Base-by-base conservation (phyloP, 2,329 filamentous ascomycete genomes). In the Phialophora verrucosa region DNA sequence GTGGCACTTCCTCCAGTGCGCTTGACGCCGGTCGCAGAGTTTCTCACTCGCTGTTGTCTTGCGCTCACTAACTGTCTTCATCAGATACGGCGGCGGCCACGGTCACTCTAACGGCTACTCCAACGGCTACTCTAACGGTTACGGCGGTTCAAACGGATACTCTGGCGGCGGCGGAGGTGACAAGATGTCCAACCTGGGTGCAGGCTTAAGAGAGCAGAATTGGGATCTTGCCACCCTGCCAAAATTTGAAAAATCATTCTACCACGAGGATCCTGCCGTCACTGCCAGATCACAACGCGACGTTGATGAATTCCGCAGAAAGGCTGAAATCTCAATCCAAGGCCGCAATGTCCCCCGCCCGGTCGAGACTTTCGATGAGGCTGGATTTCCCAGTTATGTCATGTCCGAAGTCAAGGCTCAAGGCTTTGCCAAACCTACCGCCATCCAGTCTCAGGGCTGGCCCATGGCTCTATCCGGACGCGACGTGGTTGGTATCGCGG, bases 181-280 rank as follows among this genome's bases (percentile, higher is more conserved):
- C 82, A 89, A 91, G 75, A 99, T 99, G 95, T 91, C 89, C 73
- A 90, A 90, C 79, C 91, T 99, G 70, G 95, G 95, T 74, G 86
- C 92, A 70, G 89, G 90, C 74, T 84, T 99, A 72, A 94, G 96
- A 83, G 88, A 90, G 76, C 95, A 97, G 77, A 85, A 88, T 70
- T 99, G 91, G 91, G 95, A 99, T 78, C 75, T 95, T 62, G 84
- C 79, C 75, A 79, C 89, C 6, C 77, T 99, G 54, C 94, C 95
- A 74, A 98, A 98, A 81, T 99, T 99, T 82, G 95, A 99, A 79
- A 99, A 99, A 83, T 93, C 91, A 8, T 99, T 99, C 83, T 99
- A 99, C 87, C 97, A 98, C 84, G 95, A 98, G 82, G 89, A 95
- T 77, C 85, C 90, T 35, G 87, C 88, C 67, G 94, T 99, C 68